phyloP scores from a whole-genome alignment of 139 green algal genomes.

The Micractinium conductrix region DNA sequence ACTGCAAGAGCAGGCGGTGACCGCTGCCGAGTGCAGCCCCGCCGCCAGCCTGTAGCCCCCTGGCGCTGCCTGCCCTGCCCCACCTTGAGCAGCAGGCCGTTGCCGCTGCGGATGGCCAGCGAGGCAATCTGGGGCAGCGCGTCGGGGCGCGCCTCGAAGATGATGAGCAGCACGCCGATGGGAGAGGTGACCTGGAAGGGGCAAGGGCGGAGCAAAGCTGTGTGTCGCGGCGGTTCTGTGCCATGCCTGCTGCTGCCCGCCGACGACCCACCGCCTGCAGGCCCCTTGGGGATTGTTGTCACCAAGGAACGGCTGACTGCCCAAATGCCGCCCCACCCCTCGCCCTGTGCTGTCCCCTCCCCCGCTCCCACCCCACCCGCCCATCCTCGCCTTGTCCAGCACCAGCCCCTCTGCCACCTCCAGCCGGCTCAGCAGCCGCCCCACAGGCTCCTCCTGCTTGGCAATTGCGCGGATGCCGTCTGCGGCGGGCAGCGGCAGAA shows the following conservation, averaged over 20 bases:
- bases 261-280: too few relatives aligned
- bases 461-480: constrained; percentile 92
- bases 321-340: too few relatives aligned
- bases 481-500: neutral
- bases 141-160: constrained; percentile 98
- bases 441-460: constrained; percentile 82
- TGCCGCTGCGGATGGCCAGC: constrained; percentile 82
- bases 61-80: too few relatives aligned
- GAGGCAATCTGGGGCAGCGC: constrained; percentile 94
- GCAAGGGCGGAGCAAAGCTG: too few relatives aligned
- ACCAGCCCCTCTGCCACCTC: constrained; percentile 93
- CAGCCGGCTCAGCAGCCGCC: constrained; percentile 65
- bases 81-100: constrained; percentile 92
- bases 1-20: too few relatives aligned
- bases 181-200: constrained; percentile 70
- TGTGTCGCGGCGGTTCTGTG: too few relatives aligned
- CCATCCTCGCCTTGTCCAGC: constrained; percentile 82
- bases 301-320: too few relatives aligned
- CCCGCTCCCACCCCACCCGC: neutral
- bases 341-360: too few relatives aligned
- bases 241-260: too few relatives aligned
- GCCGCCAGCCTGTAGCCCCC: too few relatives aligned
- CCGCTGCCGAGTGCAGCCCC: too few relatives aligned
- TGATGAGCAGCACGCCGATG: constrained; percentile 98
- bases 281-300: too few relatives aligned